phyloP scores from a whole-genome alignment of 805 yeast species.

The Wickerhamiella siamensis region DNA sequence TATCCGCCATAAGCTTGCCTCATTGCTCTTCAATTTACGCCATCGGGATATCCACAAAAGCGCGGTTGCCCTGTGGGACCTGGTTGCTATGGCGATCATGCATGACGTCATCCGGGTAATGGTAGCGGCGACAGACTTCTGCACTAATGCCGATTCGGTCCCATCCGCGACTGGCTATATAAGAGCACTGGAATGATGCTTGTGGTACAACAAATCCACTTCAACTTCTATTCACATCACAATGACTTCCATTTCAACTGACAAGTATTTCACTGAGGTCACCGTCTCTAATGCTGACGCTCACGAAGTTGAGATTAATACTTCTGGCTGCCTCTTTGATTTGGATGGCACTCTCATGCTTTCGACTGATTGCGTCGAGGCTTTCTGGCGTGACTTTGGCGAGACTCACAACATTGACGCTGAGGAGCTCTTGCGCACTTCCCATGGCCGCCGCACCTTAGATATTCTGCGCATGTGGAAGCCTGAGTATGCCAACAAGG shows the following conservation, averaged over 20 bases:
- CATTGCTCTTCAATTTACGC: no score
- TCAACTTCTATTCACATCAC: neutral
- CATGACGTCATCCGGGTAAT: neutral
- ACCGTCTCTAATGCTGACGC: neutral
- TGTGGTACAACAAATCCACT: neutral
- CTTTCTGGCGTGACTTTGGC: conserved; percentile 63
- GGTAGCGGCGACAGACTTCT: neutral
- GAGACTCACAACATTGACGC: conserved; percentile 51
- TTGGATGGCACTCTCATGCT: conserved; percentile 75
- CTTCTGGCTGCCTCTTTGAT: conserved; percentile 49
- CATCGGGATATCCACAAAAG: no score
- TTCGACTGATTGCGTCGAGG: conserved; percentile 68
- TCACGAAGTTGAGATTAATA: conserved; percentile 13
- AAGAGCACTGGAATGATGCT: neutral
- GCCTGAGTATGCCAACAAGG: conserved; percentile 53
- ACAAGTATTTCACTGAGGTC: neutral
- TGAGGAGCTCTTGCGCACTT: conserved; percentile 50
- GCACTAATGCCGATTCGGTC: neutral
- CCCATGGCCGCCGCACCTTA: conserved; percentile 70
- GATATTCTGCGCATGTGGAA: conserved; percentile 61
- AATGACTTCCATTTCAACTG: neutral
- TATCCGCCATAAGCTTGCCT: no score
- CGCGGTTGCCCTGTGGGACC: no score
- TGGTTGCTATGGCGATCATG: no score
- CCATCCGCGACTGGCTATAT: neutral